Base-by-base conservation (phyloP, 2,329 filamentous ascomycete genomes). In the Cytospora piceae region DNA sequence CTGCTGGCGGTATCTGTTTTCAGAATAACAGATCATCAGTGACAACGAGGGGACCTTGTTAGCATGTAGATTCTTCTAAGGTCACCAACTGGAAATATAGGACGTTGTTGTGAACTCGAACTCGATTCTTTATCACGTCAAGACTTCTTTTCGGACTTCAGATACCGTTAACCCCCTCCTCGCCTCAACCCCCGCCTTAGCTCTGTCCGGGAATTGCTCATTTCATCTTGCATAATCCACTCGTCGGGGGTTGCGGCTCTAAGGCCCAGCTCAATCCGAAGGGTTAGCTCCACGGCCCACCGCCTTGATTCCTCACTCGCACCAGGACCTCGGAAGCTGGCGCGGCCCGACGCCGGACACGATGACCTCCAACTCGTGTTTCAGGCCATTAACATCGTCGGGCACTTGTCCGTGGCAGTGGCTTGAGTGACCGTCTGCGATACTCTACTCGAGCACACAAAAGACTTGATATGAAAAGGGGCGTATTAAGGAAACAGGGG, bases 401-500 rank as follows among this genome's bases (percentile, higher is more conserved):
- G 58, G 58, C 66, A 67, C 66, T 65, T 63, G 66, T 61, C 63
- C 31, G 37, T 31, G 59, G 37, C 37, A 64, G 51, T 27, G 31
- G 37, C 42, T 56, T 22, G 17, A 52, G 52, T 22, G 32, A n/a
- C 20, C 34, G 22, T 9, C 27, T 37, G 60, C 53, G n/a, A 32
- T 57, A 57, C 60, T 63, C n/a, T 51, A 51, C 24, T 37, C 27
- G 15, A 17, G 24, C 20, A 24, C 22, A 56, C 39, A 20, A 53
- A 5, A 29, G 37, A 42, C 24, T 20, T 12, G 49, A 31, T n/a
- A 27, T 59, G 52, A 29, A 53, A 52, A 46, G 20, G 12, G 42
- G 27, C 69, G 67, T 24, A 9, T n/a, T 67, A 67, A 70, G 70
- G 71, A 68, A 69, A 73, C 74, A 76, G 75, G 73, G 75, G 77